phyloP scores from a whole-genome alignment of 352 stramenopile species.

The Plasmopara muralis region DNA sequence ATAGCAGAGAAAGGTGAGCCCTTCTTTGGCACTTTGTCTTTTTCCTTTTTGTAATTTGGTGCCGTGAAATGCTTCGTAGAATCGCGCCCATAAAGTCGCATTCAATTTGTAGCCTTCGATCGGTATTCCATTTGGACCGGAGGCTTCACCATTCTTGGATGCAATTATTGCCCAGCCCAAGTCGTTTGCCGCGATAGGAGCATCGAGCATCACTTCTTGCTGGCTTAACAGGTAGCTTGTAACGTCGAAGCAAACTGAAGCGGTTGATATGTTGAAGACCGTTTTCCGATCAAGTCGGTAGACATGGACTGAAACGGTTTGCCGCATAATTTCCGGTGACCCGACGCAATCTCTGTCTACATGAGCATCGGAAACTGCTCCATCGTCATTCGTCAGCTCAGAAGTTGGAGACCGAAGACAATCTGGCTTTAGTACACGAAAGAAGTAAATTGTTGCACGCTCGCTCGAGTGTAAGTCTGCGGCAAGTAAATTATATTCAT shows the following conservation, averaged over 20 bases:
- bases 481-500: slow-evolving; percentile 14
- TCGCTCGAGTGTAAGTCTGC: slow-evolving; percentile 11
- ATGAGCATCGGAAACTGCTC: slow-evolving; percentile 3
- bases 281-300: not conserved
- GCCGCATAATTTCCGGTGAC: slow-evolving; percentile 1
- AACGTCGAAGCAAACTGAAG: not conserved
- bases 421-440: slow-evolving; percentile 5
- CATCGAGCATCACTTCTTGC: not conserved
- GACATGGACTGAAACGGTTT: slow-evolving; percentile 9
- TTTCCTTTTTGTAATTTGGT: slow-evolving; percentile 4
- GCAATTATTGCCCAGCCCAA: slow-evolving; percentile 13
- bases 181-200: slow-evolving; percentile 10
- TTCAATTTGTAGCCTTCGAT: not conserved
- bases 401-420: slow-evolving; percentile 5
- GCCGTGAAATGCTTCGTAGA: slow-evolving; percentile 8
- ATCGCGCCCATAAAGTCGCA: slow-evolving; percentile 1
- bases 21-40: slow-evolving; percentile 13
- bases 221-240: not conserved
- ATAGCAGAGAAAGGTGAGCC: slow-evolving; percentile 7
- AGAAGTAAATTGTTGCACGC: slow-evolving; percentile 10
- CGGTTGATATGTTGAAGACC: not conserved
- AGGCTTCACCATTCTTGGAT: slow-evolving; percentile 6
- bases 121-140: slow-evolving; percentile 7
- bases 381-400: not conserved
- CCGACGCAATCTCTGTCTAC: not conserved